Conservation (phyloP, 345 rosid genomes). For the Dipteronia sinensis region DNA sequence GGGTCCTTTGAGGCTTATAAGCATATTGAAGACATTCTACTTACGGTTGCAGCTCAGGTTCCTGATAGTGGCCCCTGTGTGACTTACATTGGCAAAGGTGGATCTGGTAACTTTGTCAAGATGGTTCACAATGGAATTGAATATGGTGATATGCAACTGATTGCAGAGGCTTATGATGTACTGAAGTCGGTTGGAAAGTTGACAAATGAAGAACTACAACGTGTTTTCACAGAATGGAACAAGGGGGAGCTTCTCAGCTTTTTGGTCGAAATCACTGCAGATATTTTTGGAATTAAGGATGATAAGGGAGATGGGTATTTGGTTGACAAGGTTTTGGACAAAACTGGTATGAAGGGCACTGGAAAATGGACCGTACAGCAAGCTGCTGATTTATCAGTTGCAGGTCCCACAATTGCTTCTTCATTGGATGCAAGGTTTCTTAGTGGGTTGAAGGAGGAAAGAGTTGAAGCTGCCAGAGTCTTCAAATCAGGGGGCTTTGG, state of each 20-base stretch:
- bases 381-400: conserved; percentile 93
- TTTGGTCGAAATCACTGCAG: conserved; percentile 91
- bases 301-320: conserved; percentile 83
- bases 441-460: conserved; percentile 90
- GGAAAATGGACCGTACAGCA: conserved; percentile 99
- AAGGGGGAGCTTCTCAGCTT: conserved; percentile 94
- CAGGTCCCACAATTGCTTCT: conserved; percentile 90
- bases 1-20: conserved; percentile 87
- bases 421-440: conserved; percentile 92
- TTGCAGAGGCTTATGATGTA: conserved; percentile 91
- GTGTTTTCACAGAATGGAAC: conserved; percentile 87
- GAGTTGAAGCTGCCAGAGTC: conserved; percentile 82
- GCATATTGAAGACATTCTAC: conserved; percentile 84
- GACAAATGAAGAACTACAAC: conserved; percentile 74
- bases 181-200: conserved; percentile 84
- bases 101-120: conserved; percentile 95
- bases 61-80: conserved; percentile 92
- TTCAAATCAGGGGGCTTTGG: conserved; percentile 79
- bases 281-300: conserved; percentile 83
- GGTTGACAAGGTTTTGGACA: conserved; percentile 94
- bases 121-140: conserved; percentile 97
- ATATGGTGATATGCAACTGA: conserved; percentile 97
- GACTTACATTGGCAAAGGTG: conserved; percentile 86
- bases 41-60: conserved; percentile 95
- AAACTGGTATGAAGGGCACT: conserved; percentile 98